Conservation (phyloP, 306 rosid genomes). For the Hippophae tibetana region DNA sequence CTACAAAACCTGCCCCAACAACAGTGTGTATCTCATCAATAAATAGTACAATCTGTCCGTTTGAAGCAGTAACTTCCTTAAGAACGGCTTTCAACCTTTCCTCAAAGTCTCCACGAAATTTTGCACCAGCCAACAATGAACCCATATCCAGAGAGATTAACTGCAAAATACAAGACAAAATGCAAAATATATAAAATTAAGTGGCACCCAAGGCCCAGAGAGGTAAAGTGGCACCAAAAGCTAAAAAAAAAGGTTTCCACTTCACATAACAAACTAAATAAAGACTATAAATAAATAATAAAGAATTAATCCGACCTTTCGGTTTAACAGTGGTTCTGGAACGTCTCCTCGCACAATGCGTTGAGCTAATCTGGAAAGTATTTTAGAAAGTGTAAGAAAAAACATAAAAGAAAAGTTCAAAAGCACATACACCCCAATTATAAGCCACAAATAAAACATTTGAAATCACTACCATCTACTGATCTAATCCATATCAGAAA, state of each 20-base stretch:
- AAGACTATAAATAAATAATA: neutral
- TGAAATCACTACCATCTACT: neutral
- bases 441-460: neutral
- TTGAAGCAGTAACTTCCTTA: conserved; percentile 88
- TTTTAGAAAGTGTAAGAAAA: neutral
- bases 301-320: conserved; percentile 45
- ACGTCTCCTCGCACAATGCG: conserved; percentile 95
- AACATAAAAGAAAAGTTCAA: neutral
- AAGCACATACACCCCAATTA: neutral
- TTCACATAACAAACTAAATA: neutral
- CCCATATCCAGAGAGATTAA: conserved; percentile 96
- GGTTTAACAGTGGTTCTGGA: conserved; percentile 83
- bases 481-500: neutral
- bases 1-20: conserved; percentile 86
- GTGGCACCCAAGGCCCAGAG: neutral
- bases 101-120: conserved; percentile 91
- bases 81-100: conserved; percentile 94
- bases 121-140: conserved; percentile 92
- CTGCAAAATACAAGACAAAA: conserved; percentile 31
- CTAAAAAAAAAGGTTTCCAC: neutral
- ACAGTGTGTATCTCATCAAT: conserved; percentile 98
- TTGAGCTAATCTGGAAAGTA: conserved; percentile 78
- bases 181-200: neutral
- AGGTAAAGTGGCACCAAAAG: neutral
- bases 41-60: conserved; percentile 85